A percentile compares a stretch with the other conserved stretches of the same genome.
Conservation (phyloP, 345 rosid species). For the Hypericum perforatum region DNA sequence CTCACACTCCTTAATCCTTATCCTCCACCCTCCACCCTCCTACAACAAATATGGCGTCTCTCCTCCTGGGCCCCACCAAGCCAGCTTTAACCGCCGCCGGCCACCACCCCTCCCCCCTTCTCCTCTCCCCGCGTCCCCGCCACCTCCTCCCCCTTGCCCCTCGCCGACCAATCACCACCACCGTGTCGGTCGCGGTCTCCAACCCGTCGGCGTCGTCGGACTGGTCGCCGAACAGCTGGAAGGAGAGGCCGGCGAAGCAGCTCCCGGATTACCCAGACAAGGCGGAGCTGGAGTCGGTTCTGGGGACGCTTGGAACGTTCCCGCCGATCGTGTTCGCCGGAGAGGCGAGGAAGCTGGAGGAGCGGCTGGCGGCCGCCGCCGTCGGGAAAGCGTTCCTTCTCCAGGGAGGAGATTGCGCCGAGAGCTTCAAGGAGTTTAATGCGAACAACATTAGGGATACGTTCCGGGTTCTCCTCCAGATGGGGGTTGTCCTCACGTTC, state of each 20-base stretch:
- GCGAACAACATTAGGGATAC: conserved; percentile 52
- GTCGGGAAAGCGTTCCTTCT: conserved; percentile 50
- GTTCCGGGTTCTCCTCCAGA: conserved; percentile 53
- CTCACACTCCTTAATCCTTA: no score
- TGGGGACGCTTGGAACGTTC: conserved; percentile 18
- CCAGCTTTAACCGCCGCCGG: no score
- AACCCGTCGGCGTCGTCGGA: neutral
- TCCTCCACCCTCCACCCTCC: no score
- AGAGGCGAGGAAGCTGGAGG: conserved; percentile 42
- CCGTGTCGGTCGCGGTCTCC: conserved; percentile 7
- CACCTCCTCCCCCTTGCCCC: conserved; percentile 13
- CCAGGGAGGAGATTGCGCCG: conserved; percentile 67
- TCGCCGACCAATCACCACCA: conserved; percentile 13
- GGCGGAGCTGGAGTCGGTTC: conserved; percentile 23
- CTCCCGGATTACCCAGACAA: conserved; percentile 28
- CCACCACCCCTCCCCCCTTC: no score
- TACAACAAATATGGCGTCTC: no score
- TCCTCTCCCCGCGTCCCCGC: conserved; percentile 2
- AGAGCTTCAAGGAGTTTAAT: conserved; percentile 54
- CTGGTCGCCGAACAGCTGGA: conserved; percentile 33
- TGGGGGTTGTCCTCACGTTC: conserved; percentile 61
- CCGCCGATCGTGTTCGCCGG: conserved; percentile 39
- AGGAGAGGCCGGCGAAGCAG: conserved; percentile 23
- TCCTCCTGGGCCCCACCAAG: no score
- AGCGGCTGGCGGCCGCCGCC: conserved; percentile 41